Conservation (phyloP, 768 basidiomycete species). For the Mycena olivaceomarginata region DNA sequence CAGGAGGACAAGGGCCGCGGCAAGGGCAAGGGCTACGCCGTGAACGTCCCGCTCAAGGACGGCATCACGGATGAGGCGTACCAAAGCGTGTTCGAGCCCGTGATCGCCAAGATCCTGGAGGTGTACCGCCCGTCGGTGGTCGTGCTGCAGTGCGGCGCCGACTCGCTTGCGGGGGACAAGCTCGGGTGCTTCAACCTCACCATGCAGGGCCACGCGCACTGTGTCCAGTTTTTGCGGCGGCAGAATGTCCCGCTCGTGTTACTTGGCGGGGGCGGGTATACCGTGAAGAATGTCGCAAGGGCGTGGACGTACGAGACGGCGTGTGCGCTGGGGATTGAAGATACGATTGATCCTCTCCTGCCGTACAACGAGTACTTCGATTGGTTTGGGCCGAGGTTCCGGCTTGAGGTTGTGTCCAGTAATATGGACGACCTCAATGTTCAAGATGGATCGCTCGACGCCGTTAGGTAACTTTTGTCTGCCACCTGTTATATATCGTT, state of each 20-base stretch:
- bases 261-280: conserved; percentile 97
- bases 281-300: conserved; percentile 95
- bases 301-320: conserved; percentile 99
- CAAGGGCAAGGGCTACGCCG: conserved; percentile 89
- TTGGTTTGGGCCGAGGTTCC: conserved; percentile 97
- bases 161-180: conserved; percentile 96
- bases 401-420: conserved; percentile 92
- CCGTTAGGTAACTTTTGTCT: conserved; percentile 75
- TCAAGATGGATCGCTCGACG: conserved; percentile 86
- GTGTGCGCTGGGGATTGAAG: conserved; percentile 91
- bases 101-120: conserved; percentile 90
- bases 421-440: conserved; percentile 97
- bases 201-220: conserved; percentile 96
- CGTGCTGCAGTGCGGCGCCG: conserved; percentile 96
- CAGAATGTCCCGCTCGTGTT: conserved; percentile 92
- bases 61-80: conserved; percentile 95
- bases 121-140: conserved; percentile 92
- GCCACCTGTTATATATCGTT: neutral
- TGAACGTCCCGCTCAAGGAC: conserved; percentile 96
- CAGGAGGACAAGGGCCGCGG: conserved; percentile 91
- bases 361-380: conserved; percentile 96
- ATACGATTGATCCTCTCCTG: conserved; percentile 84
- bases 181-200: conserved; percentile 97
- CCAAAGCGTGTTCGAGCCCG: conserved; percentile 93
- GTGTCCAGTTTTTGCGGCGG: conserved; percentile 89